Evolutionary conservation across 305 asterid species (phyloP).

Genomic region (Lippia alba): DNA sequence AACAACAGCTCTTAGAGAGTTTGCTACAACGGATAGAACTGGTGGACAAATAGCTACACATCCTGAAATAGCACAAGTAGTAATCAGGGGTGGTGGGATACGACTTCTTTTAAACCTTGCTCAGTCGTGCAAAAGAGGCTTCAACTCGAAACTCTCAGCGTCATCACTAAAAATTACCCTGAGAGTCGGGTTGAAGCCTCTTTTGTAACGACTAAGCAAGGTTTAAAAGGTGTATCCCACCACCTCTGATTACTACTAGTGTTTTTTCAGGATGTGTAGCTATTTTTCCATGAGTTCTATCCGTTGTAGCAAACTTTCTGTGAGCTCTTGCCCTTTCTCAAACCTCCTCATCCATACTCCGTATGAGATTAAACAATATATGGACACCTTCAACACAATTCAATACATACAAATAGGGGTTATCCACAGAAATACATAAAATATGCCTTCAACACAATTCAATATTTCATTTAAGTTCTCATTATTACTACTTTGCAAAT

Average conservation of each 20-base stretch:
- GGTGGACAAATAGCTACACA: constrained; percentile 84
- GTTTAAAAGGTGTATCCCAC: constrained; percentile 77
- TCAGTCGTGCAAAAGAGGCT: constrained; percentile 85
- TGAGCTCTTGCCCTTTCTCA: constrained; percentile 94
- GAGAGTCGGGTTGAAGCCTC: constrained; percentile 95
- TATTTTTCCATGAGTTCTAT: constrained; percentile 88
- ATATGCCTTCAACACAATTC: constrained; percentile 90
- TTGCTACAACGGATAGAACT: constrained; percentile 85
- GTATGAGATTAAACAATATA: constrained; percentile 79
- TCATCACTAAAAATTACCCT: constrained; percentile 55
- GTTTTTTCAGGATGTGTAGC: constrained; percentile 81
- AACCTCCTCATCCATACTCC: constrained; percentile 85
- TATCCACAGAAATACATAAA: constrained; percentile 89
- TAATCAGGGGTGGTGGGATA: constrained; percentile 81
- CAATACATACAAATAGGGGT: too few relatives aligned
- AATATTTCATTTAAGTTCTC: constrained; percentile 57
- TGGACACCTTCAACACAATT: constrained; percentile 85
- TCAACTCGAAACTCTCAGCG: constrained; percentile 49
- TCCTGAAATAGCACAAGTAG: constrained; percentile 85
- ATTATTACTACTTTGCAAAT: too few relatives aligned
- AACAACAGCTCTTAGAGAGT: constrained; percentile 89
- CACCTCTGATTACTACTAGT: constrained; percentile 80
- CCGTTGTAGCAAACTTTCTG: constrained; percentile 85
- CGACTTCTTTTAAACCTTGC: constrained; percentile 82
- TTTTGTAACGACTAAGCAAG: constrained; percentile 87